These are phyloP conservation scores for Oryza coarctata DNA, from an alignment of 176 grass and related monocot species.

Conservation along the genomic window DNA sequence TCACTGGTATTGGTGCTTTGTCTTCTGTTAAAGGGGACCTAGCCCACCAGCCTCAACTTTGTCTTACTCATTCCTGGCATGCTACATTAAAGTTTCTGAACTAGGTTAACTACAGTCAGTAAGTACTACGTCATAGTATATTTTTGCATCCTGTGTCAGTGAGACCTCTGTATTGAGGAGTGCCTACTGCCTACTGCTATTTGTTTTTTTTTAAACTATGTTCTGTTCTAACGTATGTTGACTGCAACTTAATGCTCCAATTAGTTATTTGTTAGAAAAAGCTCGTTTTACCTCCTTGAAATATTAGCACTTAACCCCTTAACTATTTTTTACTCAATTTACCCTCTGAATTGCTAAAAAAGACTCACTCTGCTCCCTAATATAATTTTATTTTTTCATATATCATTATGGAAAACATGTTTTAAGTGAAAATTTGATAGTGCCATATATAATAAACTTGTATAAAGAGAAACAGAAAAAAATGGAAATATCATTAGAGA, in stretches of 20 bases:
- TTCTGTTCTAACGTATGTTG: background rate
- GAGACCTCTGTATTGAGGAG: background rate
- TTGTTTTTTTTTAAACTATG: background rate
- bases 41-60: constrained; percentile 35
- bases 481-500: background rate
- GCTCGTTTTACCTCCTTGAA: background rate
- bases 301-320: background rate
- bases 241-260: background rate
- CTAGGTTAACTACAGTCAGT: constrained; percentile 20
- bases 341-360: background rate
- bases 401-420: background rate
- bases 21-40: constrained; percentile 39
- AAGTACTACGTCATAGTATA: constrained; percentile 19
- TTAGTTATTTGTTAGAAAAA: background rate
- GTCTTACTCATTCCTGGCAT: constrained; percentile 46
- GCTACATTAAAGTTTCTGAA: constrained; percentile 35
- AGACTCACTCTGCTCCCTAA: background rate
- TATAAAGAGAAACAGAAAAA: background rate
- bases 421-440: background rate
- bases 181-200: background rate
- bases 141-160: constrained; percentile 31
- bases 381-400: background rate
- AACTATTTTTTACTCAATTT: background rate
- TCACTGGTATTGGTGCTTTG: constrained; percentile 36
- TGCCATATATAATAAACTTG: background rate